Evolutionary conservation across 148 eudicot genomes (phyloP).

Genomic region (Spergularia marina): DNA sequence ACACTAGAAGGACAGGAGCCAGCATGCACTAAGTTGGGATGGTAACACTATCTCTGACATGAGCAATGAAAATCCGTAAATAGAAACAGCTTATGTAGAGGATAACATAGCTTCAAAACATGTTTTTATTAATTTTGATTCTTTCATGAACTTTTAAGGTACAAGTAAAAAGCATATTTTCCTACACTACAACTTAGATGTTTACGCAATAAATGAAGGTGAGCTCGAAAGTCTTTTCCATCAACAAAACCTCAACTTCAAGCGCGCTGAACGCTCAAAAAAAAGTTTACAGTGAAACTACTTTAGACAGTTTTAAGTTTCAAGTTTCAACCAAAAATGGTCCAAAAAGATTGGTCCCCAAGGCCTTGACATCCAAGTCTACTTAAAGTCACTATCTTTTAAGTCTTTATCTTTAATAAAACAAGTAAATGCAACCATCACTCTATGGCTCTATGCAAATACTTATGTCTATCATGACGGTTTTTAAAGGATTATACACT

Average conservation of each 20-base stretch:
- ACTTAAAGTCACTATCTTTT: conserved; percentile 1
- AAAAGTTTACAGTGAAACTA: background rate
- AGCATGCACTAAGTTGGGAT: too few species aligned
- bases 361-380: conserved; percentile 2
- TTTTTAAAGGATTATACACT: too few species aligned
- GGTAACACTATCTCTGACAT: too few species aligned
- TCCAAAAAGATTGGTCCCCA: background rate
- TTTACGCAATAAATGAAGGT: conserved; percentile 1
- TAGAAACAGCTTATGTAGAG: too few species aligned
- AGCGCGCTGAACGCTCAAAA: background rate
- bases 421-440: background rate
- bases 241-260: background rate
- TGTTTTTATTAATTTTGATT: background rate
- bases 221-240: background rate
- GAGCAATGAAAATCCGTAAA: too few species aligned
- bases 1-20: too few species aligned
- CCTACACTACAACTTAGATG: background rate
- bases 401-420: background rate
- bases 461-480: background rate
- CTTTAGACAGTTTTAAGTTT: background rate
- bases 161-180: background rate
- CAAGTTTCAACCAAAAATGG: background rate
- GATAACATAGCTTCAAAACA: too few species aligned
- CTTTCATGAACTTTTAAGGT: background rate
- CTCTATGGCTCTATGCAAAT: background rate